Evolutionary conservation across 495 filamentous ascomycete genomes (phyloP), one percentile per base, ranked within the genome.

Genomic region (Cercophora sp.): DNA sequence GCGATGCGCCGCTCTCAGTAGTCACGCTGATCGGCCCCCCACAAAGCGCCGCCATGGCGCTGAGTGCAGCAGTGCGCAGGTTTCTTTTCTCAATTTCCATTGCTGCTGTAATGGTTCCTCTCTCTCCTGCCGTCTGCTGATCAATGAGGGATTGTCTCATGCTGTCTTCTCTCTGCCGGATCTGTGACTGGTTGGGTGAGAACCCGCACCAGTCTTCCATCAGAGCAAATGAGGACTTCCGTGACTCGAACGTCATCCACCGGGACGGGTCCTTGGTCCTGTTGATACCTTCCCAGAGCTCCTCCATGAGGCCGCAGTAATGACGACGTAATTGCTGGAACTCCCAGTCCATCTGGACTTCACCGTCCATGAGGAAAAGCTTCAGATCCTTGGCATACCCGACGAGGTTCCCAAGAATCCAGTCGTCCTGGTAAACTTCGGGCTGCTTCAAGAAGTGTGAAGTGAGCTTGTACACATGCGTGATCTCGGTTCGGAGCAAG

Each of bases 181-280:
- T 88, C 51, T 91, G 86, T 26, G 72, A 70, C 61, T 91, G 91
- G 65, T 96, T 96, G 5, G 93, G 89, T 0, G 93, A 95, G 66
- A 93, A 94, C 0, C 94, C 93, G 70, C 94, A 97, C 93, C 93
- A 98, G 50, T 97, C 92, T 65, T 97, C 92, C 91, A 98, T 97
- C 26, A 97, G 70, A 4, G 91, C 85, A 63, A 97, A 98, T 5
- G 91, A 83, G 8, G 93, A 96, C 61, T 96, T 91, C 20, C 93
- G 77, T 0, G 90, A 86, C 64, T 96, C 93, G 56, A 98, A 98
- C 0, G 94, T 88, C 75, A 98, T 91, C 89, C 91, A 97, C 18
- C 88, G 79, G 1, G 87, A 84, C 4, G 91, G 85, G 57, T 96
- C 88, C 55, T 83, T 85, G 0, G 89, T 89, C 31, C 87, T 83